A percentile compares a stretch with the other conserved stretches of the same genome.
phyloP scores from a whole-genome alignment of 2,329 filamentous ascomycete genomes.

The Fusarium sp. region DNA sequence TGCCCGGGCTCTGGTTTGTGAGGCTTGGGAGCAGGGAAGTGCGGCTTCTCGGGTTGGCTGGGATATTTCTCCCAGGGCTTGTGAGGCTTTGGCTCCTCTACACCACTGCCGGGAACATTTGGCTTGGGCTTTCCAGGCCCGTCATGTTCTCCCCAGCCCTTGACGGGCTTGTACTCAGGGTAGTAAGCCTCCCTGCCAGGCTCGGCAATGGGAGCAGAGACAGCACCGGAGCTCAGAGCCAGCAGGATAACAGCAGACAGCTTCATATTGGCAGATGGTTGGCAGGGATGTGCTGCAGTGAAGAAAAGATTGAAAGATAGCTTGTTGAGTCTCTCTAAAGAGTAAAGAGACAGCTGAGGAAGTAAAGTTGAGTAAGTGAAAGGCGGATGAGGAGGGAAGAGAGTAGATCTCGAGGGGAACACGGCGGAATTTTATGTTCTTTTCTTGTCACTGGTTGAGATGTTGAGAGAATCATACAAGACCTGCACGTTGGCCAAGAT shows the following conservation, averaged over 20 bases:
- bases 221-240: constrained; percentile 1
- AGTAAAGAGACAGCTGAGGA: neutral
- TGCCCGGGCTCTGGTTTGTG: neutral
- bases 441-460: neutral
- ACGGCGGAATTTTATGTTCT: neutral
- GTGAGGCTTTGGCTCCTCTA: neutral
- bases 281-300: too few species aligned
- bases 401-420: neutral
- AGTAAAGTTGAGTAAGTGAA: neutral
- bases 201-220: constrained; percentile 1
- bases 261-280: constrained; percentile 12
- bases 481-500: neutral
- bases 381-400: neutral
- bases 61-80: too few species aligned
- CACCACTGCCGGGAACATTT: neutral
- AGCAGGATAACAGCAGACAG: constrained; percentile 4
- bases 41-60: too few species aligned
- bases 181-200: neutral
- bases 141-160: neutral
- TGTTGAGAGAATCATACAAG: too few species aligned
- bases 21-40: too few species aligned
- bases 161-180: neutral
- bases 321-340: neutral
- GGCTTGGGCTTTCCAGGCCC: neutral
- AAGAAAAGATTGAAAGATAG: neutral